Evolutionary conservation across 345 rosid species (phyloP).

Genomic region (Hibiscus mutabilis): DNA sequence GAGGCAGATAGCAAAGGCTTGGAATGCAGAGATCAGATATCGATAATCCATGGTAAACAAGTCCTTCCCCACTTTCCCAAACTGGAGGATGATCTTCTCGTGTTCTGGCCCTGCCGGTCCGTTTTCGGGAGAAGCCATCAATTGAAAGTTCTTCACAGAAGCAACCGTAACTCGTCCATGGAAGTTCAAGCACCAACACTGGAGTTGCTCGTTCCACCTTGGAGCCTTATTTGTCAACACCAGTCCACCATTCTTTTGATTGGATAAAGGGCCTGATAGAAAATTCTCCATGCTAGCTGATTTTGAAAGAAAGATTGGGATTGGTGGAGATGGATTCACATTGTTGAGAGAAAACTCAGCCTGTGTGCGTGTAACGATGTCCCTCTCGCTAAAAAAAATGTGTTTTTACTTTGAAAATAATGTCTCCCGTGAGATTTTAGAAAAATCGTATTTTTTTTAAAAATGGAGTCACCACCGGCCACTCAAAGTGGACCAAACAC

Average conservation of each 20-base stretch:
- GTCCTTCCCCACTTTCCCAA: conserved; percentile 75
- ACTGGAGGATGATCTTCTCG: conserved; percentile 56
- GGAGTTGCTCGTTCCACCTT: conserved; percentile 76
- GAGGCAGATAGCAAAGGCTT: conserved; percentile 73
- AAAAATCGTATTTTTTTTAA: too few relatives aligned
- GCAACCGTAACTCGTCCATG: conserved; percentile 75
- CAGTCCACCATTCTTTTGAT: conserved; percentile 32
- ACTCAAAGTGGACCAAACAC: too few relatives aligned
- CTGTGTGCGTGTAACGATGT: too few relatives aligned
- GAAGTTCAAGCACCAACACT: conserved; percentile 75
- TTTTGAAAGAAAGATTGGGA: conserved; percentile 38
- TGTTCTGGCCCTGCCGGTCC: conserved; percentile 37
- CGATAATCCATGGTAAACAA: conserved; percentile 72
- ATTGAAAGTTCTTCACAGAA: conserved; percentile 70
- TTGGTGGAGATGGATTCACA: conserved; percentile 22
- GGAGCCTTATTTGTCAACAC: conserved; percentile 63
- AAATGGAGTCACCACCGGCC: too few relatives aligned
- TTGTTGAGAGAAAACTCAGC: conserved; percentile 29
- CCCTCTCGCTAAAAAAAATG: too few relatives aligned
- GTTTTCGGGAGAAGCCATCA: conserved; percentile 44
- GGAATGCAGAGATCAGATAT: conserved; percentile 72
- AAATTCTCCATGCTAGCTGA: conserved; percentile 33
- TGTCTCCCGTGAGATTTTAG: too few relatives aligned
- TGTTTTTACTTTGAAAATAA: too few relatives aligned
- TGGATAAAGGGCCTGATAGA: conserved; percentile 23